Percentiles rank a stretch among this genome's conserved stretches.
Conservation (phyloP, 495 filamentous ascomycete species). For the Hypomontagnella submonticulosa region DNA sequence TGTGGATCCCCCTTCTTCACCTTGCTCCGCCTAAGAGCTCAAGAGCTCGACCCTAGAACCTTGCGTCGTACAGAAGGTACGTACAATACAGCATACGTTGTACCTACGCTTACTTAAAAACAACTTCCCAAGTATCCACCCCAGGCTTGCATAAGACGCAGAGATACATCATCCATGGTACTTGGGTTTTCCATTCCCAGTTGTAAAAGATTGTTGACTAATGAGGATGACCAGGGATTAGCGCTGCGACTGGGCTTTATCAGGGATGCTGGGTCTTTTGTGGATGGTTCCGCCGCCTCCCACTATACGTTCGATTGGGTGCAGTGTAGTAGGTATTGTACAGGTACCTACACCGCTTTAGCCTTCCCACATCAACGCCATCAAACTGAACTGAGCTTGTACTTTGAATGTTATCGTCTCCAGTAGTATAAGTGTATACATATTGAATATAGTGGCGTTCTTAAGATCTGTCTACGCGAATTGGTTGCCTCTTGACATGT, state of each 20-base stretch:
- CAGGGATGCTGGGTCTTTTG: constrained; percentile 43
- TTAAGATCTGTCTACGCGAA: no score
- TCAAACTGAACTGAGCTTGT: constrained; percentile 20
- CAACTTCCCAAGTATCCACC: constrained; percentile 37
- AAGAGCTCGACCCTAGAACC: background rate
- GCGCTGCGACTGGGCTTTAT: constrained; percentile 42
- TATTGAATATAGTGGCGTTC: no score
- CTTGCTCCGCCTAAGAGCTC: constrained; percentile 6
- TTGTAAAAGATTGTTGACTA: constrained; percentile 27
- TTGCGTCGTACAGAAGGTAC: background rate
- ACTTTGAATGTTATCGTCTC: constrained; percentile 18
- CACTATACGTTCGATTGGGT: background rate
- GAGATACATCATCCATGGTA: constrained; percentile 40
- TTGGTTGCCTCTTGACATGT: no score
- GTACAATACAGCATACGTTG: constrained; percentile 13
- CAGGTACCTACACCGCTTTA: constrained; percentile 41
- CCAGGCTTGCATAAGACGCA: constrained; percentile 28
- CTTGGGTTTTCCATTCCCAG: constrained; percentile 32
- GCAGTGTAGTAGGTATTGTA: constrained; percentile 19
- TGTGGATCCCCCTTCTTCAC: constrained; percentile 21
- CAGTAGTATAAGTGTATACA: constrained; percentile 3
- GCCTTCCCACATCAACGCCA: constrained; percentile 34
- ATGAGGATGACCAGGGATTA: constrained; percentile 43
- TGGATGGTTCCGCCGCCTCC: constrained; percentile 40
- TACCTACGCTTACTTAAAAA: constrained; percentile 21